Percentiles rank a stretch among this genome's conserved stretches.
These are phyloP conservation scores for Cinnamomum chago DNA, from an alignment of 164 flowering plant species.

Conservation along the genomic window DNA sequence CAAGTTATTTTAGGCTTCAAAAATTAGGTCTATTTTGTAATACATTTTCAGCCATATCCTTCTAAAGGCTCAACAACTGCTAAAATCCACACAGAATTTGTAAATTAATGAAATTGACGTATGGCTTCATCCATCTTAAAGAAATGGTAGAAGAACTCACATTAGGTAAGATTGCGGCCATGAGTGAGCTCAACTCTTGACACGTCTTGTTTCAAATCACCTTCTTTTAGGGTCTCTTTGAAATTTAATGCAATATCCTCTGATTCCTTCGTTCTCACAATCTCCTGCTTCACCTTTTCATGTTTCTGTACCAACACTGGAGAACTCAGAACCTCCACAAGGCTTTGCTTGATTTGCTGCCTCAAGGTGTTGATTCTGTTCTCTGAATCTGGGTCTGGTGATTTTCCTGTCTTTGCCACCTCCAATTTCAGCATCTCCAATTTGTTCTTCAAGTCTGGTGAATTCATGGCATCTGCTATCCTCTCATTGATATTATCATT, in stretches of 20 bases:
- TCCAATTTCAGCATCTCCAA: constrained; percentile 54
- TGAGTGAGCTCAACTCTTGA: constrained; percentile 29
- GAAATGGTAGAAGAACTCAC: constrained; percentile 26
- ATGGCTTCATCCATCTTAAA: not conserved
- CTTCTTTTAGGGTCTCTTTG: constrained; percentile 24
- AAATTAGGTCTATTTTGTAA: not conserved
- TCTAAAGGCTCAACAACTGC: not conserved
- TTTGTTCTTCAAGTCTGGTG: constrained; percentile 50
- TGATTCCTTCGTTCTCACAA: constrained; percentile 27
- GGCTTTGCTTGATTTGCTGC: constrained; percentile 48
- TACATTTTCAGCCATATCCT: not conserved
- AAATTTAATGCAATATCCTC: constrained; percentile 34
- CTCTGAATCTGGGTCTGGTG: constrained; percentile 40
- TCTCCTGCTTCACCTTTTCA: constrained; percentile 44
- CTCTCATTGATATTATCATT: constrained; percentile 35
- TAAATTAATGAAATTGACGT: not conserved
- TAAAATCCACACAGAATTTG: not conserved
- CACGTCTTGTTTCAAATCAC: constrained; percentile 18
- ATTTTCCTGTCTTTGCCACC: constrained; percentile 46
- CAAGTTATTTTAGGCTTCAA: not conserved
- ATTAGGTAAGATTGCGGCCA: constrained; percentile 27
- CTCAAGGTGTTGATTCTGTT: constrained; percentile 51
- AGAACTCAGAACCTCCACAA: constrained; percentile 43
- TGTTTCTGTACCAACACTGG: constrained; percentile 44
- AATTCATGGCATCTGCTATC: constrained; percentile 41